Base-by-base conservation (phyloP, 352 stramenopile species). In the Phytophthora quininea region DNA sequence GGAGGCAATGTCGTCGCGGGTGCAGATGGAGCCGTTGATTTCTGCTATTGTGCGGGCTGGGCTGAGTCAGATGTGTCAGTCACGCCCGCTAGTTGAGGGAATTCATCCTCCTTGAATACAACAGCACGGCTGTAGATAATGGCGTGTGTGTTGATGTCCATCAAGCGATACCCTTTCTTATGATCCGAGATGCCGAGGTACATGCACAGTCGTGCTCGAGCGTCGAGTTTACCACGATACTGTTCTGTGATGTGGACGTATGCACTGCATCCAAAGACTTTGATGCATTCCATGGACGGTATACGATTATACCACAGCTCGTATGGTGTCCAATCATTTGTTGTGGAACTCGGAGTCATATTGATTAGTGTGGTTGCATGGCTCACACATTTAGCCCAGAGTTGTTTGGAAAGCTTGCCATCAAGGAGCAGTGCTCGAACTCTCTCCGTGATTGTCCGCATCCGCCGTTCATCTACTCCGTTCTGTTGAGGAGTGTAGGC, bases 361-460 rank as follows among this genome's bases (percentile, higher is more conserved):
- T 47, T 47, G 40, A 47, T 47, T 8, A 57, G 8, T 30, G 64
- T 64, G 11, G 42, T 62, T 27, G 67, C 45, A 14, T 55, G 46
- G 5, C 53, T 10, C 15, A 50, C 14, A 3, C 47, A 50, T 15
- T 49, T 15, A 4, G 53, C 40, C 53, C 53, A 59, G 3, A 45
- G 6, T 43, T 47, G 12, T 24, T 47, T 47, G 40, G 40, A 14
- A 6, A 47, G 40, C 19, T 47, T 47, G 6, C 40, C 40, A 47
- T 47, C 40, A 24, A 47, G 40, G 4, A 47, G 15, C 9, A 47
- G 40, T 27, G 40, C 2, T n/a, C 40, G 15, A 29, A 55, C 19
- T 15, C 19, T 19, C 8, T 55, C 49, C 27, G 42, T 35, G 49
- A 55, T 55, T n/a, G 49, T 53, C 3, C 47, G 47, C 47, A 53